Base-by-base conservation (phyloP, 441 rosid genomes). In the Brassica balearica region DNA sequence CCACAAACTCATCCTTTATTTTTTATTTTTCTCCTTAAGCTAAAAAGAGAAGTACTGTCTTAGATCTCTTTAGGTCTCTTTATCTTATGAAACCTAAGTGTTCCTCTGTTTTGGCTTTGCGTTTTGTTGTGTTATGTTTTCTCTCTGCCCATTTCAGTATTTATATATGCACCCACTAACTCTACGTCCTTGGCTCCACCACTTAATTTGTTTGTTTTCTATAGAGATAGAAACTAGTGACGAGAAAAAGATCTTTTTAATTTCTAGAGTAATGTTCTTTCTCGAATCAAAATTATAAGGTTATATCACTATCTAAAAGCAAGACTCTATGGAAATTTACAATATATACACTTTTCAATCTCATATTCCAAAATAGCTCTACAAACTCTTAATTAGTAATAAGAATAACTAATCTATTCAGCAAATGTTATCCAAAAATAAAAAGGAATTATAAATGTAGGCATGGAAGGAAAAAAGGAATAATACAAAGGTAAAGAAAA, bases 1-100 rank as follows among this genome's bases (percentile, higher is more conserved):
- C 91, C 93, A 89, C 77, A 51, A 32, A 76, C 80, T 80, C 83
- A 80, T 75, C 11, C 2, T 71, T 48, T 69, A 0, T 60, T 38
- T 69, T 12, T 2, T 19, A 5, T 41, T 9, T 55, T 64, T 17
- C 19, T 8, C 12, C 8, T 69, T 3, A 66, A 65, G 73, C 73
- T 72, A 6, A 9, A 64, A n/a, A 22, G 23, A 43, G 62, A 64
- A 75, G n/a, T 46, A 71, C 36, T 58, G 38, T 23, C 53, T 68
- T 66, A 11, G 70, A 20, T 73, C 66, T 68, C 70, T 51, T 76
- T 70, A n/a, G 65, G 9, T 72, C 72, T 68, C 62, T 68, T 53
- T 78, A 10, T 73, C 66, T 73, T 68, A 43, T 73, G 55, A 73
- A 62, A 62, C 62, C 68, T 19, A 38, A 17, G 82, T 63, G 78